Percentiles rank a stretch among this genome's conserved stretches.
phyloP scores from a whole-genome alignment of 139 green algal genomes.

The Marvania coccoides region DNA sequence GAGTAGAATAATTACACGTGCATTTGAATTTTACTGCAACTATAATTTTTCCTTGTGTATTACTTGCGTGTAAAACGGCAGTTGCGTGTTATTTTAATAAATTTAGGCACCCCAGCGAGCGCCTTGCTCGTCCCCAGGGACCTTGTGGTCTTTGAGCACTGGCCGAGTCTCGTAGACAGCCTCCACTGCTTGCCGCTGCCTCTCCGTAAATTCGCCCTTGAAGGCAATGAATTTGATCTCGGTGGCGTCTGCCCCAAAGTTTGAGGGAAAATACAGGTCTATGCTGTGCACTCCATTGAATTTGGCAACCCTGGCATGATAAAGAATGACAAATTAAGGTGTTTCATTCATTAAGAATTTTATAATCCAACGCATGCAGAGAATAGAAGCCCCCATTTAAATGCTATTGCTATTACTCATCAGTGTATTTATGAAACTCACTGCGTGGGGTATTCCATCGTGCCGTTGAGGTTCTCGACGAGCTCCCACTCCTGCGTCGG shows the following conservation, averaged over 20 bases:
- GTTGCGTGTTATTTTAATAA: background rate
- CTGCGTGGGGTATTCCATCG: slow-evolving; percentile 63
- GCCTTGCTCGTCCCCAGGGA: background rate
- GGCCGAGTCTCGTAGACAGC: slow-evolving; percentile 75
- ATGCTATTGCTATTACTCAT: background rate
- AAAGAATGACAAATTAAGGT: background rate
- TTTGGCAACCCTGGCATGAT: slow-evolving; percentile 46
- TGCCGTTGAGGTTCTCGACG: slow-evolving; percentile 42
- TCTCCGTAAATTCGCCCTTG: slow-evolving; percentile 72
- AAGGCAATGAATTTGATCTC: slow-evolving; percentile 76
- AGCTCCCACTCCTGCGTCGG: slow-evolving; percentile 78
- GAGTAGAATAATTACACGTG: background rate
- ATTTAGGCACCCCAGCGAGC: background rate
- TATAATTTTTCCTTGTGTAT: too few species aligned
- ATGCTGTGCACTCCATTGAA: slow-evolving; percentile 81
- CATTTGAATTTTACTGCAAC: too few species aligned
- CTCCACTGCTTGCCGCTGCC: slow-evolving; percentile 61
- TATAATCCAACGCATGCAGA: too few species aligned
- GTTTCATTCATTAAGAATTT: too few species aligned
- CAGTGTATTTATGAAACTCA: too few species aligned
- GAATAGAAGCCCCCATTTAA: too few species aligned
- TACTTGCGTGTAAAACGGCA: too few species aligned
- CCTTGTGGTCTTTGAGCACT: slow-evolving; percentile 45
- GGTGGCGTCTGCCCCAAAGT: slow-evolving; percentile 46
- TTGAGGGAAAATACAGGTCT: slow-evolving; percentile 64